phyloP scores from a whole-genome alignment of 2,329 filamentous ascomycete species.

The Stemphylium beticola region DNA sequence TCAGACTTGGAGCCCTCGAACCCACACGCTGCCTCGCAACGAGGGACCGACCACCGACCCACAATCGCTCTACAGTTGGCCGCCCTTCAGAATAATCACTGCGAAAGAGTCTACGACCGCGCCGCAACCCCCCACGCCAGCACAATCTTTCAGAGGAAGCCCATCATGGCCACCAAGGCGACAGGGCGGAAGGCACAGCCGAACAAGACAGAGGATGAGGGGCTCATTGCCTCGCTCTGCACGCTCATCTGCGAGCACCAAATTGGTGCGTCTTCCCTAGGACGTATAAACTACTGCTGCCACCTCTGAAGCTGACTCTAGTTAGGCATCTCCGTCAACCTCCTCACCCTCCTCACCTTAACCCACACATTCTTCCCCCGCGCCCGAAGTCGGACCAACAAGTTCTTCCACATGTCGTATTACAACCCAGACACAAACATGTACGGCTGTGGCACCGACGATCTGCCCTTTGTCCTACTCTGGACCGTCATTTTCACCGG shows the following conservation, averaged over 20 bases:
- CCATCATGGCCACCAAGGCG: conserved; percentile 26
- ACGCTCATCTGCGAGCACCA: conserved; percentile 80
- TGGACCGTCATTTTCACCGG: conserved; percentile 87
- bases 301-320: conserved; percentile 1
- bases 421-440: conserved; percentile 70
- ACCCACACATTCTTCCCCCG: conserved; percentile 83
- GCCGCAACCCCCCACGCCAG: conserved; percentile 1
- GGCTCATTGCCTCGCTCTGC: conserved; percentile 65
- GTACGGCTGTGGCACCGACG: conserved; percentile 80
- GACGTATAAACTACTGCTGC: not conserved
- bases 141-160: conserved; percentile 2
- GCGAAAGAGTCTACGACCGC: conserved; percentile 4
- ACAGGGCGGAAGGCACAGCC: conserved; percentile 21
- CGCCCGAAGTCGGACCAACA: conserved; percentile 77
- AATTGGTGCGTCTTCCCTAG: conserved; percentile 65
- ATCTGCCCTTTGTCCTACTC: conserved; percentile 76
- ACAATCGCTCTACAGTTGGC: not conserved
- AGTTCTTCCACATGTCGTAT: conserved; percentile 89
- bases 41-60: not conserved
- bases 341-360: conserved; percentile 80
- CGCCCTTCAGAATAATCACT: not conserved
- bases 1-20: not conserved
- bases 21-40: not conserved
- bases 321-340: conserved; percentile 81
- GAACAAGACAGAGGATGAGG: conserved; percentile 67